phyloP scores from a whole-genome alignment of 805 yeast species.

The Candida multigemmis region DNA sequence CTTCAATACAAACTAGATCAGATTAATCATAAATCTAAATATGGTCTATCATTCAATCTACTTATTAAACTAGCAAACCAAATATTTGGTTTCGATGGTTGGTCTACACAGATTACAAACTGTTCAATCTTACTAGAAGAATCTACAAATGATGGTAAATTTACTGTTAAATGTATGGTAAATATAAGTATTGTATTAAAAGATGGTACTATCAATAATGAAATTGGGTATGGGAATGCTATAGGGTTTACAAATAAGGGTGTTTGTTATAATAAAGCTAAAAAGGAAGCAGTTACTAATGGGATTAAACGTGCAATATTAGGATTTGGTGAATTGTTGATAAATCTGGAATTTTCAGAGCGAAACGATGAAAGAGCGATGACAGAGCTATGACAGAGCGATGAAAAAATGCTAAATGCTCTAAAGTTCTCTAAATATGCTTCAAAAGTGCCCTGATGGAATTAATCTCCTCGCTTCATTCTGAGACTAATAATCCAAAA shows the following conservation, averaged over 20 bases:
- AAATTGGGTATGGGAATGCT: conserved; percentile 31
- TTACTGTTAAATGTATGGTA: conserved; percentile 16
- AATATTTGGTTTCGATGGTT: conserved; percentile 48
- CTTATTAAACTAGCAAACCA: conserved; percentile 38
- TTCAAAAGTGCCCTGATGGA: no score
- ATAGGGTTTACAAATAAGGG: conserved; percentile 21
- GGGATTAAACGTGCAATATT: conserved; percentile 36
- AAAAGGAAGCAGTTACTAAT: conserved; percentile 40
- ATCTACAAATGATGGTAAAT: conserved; percentile 2
- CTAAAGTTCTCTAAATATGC: no score
- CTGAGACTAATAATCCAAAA: conserved; percentile 54
- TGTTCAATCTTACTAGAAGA: not conserved
- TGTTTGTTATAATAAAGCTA: conserved; percentile 27
- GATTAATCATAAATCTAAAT: conserved; percentile 2
- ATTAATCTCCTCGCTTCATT: no score
- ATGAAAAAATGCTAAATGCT: no score
- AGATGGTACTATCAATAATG: conserved; percentile 35
- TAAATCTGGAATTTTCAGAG: no score
- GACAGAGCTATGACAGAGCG: no score
- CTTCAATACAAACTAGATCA: conserved; percentile 41
- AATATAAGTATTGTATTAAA: conserved; percentile 25
- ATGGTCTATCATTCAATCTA: no score
- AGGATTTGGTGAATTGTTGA: no score
- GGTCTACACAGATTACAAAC: conserved; percentile 36
- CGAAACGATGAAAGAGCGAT: no score